These are phyloP conservation scores for Trametes sanguinea DNA, from an alignment of 768 basidiomycete genomes.

Conservation along the genomic window DNA sequence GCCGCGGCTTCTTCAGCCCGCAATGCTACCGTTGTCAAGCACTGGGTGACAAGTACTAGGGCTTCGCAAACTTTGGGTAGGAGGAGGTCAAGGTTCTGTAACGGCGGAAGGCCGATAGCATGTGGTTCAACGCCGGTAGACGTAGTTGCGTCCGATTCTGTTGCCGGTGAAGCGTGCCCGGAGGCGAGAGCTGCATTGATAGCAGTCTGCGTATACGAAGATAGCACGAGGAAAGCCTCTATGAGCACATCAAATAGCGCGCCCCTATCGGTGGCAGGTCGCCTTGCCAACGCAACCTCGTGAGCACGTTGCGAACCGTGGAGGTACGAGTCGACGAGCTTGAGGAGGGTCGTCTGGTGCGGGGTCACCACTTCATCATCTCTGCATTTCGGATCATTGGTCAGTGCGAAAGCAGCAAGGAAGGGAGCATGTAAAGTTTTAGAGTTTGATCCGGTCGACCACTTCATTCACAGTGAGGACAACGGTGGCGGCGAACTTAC, in stretches of 20 bases:
- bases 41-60: conserved; percentile 76
- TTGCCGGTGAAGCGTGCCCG: background rate
- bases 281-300: conserved; percentile 40
- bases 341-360: conserved; percentile 85
- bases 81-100: conserved; percentile 60
- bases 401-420: background rate
- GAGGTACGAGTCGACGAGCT: conserved; percentile 83
- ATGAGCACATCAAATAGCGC: conserved; percentile 48
- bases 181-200: conserved; percentile 49
- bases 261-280: conserved; percentile 40
- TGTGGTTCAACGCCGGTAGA: background rate
- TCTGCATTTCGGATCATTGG: conserved; percentile 40
- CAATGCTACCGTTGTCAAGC: conserved; percentile 65
- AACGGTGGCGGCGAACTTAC: conserved; percentile 42
- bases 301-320: conserved; percentile 42
- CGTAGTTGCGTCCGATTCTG: background rate
- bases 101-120: conserved; percentile 13
- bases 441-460: background rate
- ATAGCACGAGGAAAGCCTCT: conserved; percentile 60
- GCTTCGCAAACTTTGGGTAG: conserved; percentile 82
- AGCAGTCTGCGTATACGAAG: conserved; percentile 55
- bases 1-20: conserved; percentile 46
- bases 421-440: background rate
- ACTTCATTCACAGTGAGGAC: background rate
- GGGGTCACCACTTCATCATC: conserved; percentile 74